Percentiles rank a stretch among this genome's conserved stretches.
Evolutionary conservation across 2,329 filamentous ascomycete species (phyloP).

Genomic region (Diaporthe vaccinii): DNA sequence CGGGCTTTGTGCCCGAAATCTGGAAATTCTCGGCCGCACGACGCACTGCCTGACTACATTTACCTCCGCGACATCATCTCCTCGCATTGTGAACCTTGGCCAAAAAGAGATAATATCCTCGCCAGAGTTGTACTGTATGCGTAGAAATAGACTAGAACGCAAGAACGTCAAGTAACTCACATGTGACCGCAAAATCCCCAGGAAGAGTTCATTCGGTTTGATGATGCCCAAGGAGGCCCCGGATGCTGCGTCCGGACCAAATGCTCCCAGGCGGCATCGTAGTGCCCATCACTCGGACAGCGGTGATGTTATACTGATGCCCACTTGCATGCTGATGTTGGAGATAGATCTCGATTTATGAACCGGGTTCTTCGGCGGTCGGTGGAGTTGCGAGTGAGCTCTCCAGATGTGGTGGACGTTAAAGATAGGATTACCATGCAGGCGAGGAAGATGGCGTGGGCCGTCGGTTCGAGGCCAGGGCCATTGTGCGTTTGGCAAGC

Average conservation of each 20-base stretch:
- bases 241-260: background rate
- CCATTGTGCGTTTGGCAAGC: background rate
- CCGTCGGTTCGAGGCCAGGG: background rate
- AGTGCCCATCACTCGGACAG: background rate
- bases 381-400: background rate
- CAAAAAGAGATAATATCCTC: background rate
- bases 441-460: background rate
- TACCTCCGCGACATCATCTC: background rate
- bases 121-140: too few relatives aligned
- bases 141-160: background rate
- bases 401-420: background rate
- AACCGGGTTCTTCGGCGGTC: background rate
- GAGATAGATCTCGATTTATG: background rate
- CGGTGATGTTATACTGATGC: background rate
- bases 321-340: background rate
- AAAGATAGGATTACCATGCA: background rate
- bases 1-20: background rate
- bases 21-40: background rate
- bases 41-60: too few relatives aligned
- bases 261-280: background rate
- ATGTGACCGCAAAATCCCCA: background rate
- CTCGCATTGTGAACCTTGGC: background rate
- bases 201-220: background rate
- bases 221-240: background rate
- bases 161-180: background rate